These are phyloP conservation scores for Chromosphaera perkinsii DNA, from an alignment of 208 protist species.

Conservation along the genomic window DNA sequence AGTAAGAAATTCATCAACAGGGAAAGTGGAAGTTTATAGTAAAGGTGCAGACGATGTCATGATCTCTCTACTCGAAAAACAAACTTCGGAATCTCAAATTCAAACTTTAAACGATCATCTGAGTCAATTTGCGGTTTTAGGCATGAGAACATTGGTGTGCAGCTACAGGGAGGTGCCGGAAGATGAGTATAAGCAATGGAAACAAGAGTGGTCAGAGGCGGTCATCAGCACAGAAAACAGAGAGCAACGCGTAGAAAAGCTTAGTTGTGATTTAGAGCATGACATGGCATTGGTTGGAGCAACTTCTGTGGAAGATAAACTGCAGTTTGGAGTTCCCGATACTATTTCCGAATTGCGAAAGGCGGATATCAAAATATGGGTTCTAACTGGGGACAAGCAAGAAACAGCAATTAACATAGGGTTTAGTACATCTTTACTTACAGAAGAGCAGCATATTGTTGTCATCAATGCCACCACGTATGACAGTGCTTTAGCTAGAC, in stretches of 20 bases:
- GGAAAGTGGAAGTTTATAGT: not conserved
- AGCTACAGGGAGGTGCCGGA: constrained; percentile 15
- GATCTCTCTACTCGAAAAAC: too few species aligned
- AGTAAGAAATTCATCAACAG: not conserved
- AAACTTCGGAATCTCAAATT: too few species aligned
- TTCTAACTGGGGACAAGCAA: constrained; percentile 94
- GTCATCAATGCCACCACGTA: constrained; percentile 11
- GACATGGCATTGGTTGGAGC: constrained; percentile 76
- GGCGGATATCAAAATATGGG: constrained; percentile 87
- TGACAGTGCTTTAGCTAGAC: not conserved
- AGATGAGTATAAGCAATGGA: constrained; percentile 12
- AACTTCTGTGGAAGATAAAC: constrained; percentile 91
- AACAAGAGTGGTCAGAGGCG: constrained; percentile 4
- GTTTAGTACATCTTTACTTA: constrained; percentile 41
- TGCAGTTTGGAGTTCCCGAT: constrained; percentile 76
- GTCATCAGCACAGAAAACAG: constrained; percentile 40
- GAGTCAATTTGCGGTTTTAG: too few species aligned
- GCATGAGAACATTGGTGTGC: too few species aligned
- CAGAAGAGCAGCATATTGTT: constrained; percentile 12
- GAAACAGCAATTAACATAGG: constrained; percentile 81
- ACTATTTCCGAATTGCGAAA: constrained; percentile 49
- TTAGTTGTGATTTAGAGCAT: too few species aligned
- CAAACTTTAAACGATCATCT: too few species aligned
- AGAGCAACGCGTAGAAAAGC: too few species aligned
- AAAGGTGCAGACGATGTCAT: constrained; percentile 17